Conservation (phyloP, 768 basidiomycete genomes). For the Mycena alexandri region DNA sequence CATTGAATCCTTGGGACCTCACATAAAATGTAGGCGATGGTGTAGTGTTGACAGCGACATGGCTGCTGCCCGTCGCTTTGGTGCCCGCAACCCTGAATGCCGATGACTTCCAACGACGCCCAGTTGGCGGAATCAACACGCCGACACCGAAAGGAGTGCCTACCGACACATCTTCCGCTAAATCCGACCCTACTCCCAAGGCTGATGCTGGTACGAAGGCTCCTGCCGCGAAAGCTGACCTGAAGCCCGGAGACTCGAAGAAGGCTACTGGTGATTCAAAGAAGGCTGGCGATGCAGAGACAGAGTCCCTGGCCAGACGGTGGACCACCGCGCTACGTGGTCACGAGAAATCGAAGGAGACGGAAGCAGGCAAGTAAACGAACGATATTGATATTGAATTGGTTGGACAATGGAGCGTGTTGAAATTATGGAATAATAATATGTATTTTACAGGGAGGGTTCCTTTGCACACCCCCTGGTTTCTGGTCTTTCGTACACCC, state of each 20-base stretch:
- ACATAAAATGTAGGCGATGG: slow-evolving; percentile 68
- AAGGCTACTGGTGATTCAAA: slow-evolving; percentile 1
- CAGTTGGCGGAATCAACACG: slow-evolving; percentile 32
- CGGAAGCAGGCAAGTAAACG: background rate
- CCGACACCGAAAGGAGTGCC: background rate
- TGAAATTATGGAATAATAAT: too few relatives aligned
- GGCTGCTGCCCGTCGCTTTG: slow-evolving; percentile 82
- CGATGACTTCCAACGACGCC: slow-evolving; percentile 27
- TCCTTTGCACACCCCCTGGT: too few relatives aligned
- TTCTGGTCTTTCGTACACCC: too few relatives aligned
- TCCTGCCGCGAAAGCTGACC: background rate
- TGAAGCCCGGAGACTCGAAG: background rate
- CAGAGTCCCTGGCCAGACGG: background rate
- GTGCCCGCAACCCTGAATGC: slow-evolving; percentile 81
- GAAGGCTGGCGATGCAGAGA: background rate
- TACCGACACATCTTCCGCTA: background rate
- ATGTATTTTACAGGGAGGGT: too few relatives aligned
- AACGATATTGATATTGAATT: too few relatives aligned
- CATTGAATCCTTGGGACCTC: background rate
- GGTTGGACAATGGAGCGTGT: too few relatives aligned
- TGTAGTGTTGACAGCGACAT: slow-evolving; percentile 86
- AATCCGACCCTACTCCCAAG: background rate
- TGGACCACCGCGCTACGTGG: slow-evolving; percentile 5
- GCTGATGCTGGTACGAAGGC: background rate
- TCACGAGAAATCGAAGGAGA: slow-evolving; percentile 4